Conservation (phyloP, 2,329 filamentous ascomycete species). For the Coleophoma eucalyptorum region DNA sequence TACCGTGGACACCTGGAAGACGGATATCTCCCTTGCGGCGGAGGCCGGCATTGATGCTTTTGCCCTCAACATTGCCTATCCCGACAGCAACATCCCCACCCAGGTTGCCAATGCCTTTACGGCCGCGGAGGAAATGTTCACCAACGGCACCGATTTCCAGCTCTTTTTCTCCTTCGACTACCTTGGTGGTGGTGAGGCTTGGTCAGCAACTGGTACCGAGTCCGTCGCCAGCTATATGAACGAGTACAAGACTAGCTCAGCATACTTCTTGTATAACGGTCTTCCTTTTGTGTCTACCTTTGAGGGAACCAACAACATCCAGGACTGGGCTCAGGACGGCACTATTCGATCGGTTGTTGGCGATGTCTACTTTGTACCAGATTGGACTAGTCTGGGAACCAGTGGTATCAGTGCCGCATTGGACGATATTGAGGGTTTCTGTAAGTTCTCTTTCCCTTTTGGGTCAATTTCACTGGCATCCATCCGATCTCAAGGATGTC, state of each 20-base stretch:
- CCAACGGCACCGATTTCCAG: conserved; percentile 17
- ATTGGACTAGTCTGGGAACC: conserved; percentile 38
- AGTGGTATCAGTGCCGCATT: conserved; percentile 21
- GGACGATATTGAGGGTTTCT: conserved; percentile 30
- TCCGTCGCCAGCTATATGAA: conserved; percentile 24
- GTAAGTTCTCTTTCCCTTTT: not conserved
- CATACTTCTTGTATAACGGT: conserved; percentile 33
- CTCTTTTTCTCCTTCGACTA: conserved; percentile 32
- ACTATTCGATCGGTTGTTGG: conserved; percentile 31
- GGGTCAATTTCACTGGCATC: too few relatives aligned
- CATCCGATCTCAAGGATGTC: not conserved
- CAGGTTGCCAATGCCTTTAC: conserved; percentile 30
- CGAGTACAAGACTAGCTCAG: conserved; percentile 24
- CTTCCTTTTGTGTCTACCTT: conserved; percentile 48
- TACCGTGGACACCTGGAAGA: conserved; percentile 23
- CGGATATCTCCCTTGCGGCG: conserved; percentile 28
- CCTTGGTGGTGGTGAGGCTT: conserved; percentile 20
- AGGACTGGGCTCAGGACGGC: conserved; percentile 34
- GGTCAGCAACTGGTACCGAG: conserved; percentile 19
- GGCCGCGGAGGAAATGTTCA: conserved; percentile 26
- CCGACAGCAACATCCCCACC: conserved; percentile 26
- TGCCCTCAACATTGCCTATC: conserved; percentile 28
- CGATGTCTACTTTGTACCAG: conserved; percentile 39
- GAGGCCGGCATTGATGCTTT: conserved; percentile 34
- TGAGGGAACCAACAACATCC: conserved; percentile 37